Evolutionary conservation across 2,329 filamentous ascomycete species (phyloP).

Genomic region (Tolypocladium sp.): DNA sequence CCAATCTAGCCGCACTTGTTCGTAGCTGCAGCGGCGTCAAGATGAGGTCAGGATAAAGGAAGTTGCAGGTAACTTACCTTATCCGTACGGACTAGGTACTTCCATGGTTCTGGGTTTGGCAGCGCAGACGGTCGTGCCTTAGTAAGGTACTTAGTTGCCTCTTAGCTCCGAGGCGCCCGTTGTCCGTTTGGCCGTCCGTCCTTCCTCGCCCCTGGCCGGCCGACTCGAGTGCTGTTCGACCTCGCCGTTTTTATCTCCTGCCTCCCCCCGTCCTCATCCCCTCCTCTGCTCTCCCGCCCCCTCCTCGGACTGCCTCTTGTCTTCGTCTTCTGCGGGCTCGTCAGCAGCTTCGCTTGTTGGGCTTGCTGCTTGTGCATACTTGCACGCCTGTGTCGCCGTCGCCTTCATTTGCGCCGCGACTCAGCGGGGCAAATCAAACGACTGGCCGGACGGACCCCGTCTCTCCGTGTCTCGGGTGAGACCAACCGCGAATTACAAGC

Average conservation of each 20-base stretch:
- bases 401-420: background rate
- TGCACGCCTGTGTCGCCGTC: background rate
- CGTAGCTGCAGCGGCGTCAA: background rate
- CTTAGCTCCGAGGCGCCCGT: background rate
- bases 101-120: background rate
- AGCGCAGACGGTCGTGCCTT: background rate
- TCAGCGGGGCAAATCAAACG: conserved; percentile 1
- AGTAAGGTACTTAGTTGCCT: background rate
- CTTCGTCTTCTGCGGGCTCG: background rate
- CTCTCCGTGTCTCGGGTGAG: conserved; percentile 4
- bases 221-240: background rate
- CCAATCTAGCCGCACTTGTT: background rate
- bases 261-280: background rate
- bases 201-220: background rate
- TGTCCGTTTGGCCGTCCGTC: background rate
- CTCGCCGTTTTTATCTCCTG: background rate
- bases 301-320: background rate
- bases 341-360: background rate
- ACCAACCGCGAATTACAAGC: background rate
- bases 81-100: no score
- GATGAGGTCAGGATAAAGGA: background rate
- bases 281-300: background rate
- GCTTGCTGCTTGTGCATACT: background rate
- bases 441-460: background rate
- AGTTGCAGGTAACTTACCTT: no score